Conservation (phyloP, 108 stramenopile species). For the Hondaea fermentalgiana region DNA sequence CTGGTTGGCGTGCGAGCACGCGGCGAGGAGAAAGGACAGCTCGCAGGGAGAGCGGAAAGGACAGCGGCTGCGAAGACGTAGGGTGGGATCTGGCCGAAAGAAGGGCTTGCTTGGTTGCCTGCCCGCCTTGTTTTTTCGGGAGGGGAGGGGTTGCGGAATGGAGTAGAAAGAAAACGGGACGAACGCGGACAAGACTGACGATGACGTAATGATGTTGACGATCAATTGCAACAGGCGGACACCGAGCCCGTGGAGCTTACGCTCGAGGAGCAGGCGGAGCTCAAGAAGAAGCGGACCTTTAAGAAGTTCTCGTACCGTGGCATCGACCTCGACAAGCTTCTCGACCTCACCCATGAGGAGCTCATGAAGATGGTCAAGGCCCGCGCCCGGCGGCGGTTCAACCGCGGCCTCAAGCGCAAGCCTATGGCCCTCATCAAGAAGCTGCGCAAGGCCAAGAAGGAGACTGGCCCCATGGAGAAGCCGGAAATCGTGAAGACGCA, state of each 20-base stretch:
- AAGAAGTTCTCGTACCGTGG: conserved; percentile 98
- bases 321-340: conserved; percentile 89
- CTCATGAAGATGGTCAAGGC: conserved; percentile 88
- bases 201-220: background rate
- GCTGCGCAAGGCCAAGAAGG: conserved; percentile 97
- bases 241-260: background rate
- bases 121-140: too few relatives aligned
- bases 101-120: too few relatives aligned
- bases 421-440: conserved; percentile 98
- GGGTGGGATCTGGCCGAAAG: too few relatives aligned
- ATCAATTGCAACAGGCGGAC: background rate
- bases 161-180: too few relatives aligned
- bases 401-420: conserved; percentile 95
- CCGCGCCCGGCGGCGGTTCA: conserved; percentile 94
- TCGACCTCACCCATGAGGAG: conserved; percentile 94
- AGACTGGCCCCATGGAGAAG: conserved; percentile 88
- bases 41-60: too few relatives aligned
- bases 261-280: conserved; percentile 83
- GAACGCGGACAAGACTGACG: too few relatives aligned
- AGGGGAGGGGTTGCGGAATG: too few relatives aligned
- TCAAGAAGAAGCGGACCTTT: conserved; percentile 99
- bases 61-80: too few relatives aligned
- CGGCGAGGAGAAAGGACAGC: too few relatives aligned
- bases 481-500: conserved; percentile 98
- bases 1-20: too few relatives aligned